phyloP scores from a whole-genome alignment of 345 rosid genomes.

The Trapa bicornis region DNA sequence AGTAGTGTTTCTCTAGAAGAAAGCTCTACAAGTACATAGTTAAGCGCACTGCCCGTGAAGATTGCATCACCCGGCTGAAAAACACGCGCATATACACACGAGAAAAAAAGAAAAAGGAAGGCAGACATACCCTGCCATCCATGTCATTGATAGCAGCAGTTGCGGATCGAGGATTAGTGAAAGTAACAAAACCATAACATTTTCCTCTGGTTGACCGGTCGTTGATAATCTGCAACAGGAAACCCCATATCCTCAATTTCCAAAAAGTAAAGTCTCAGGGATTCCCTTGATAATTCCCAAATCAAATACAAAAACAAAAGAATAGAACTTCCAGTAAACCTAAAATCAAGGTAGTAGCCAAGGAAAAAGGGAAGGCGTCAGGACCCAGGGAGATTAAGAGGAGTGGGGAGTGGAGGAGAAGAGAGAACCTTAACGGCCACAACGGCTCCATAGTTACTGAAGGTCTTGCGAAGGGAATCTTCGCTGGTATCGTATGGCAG shows the following conservation, averaged over 20 bases:
- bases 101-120: too few species aligned
- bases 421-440: constrained; percentile 53
- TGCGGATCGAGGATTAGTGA: constrained; percentile 61
- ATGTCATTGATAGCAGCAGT: constrained; percentile 68
- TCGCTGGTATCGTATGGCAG: constrained; percentile 66
- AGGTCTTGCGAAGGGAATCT: constrained; percentile 47
- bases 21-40: neutral
- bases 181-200: constrained; percentile 81
- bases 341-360: neutral
- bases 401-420: neutral
- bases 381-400: neutral
- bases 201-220: constrained; percentile 62
- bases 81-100: too few species aligned
- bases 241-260: neutral
- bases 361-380: too few species aligned
- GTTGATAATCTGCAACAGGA: constrained; percentile 47
- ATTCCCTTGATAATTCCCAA: neutral
- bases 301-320: neutral
- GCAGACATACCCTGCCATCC: constrained; percentile 70
- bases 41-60: neutral
- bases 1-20: neutral
- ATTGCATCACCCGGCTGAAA: too few species aligned
- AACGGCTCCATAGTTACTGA: constrained; percentile 53
- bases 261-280: neutral
- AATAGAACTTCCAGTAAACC: neutral